Percentiles rank a stretch among this genome's conserved stretches.
Evolutionary conservation across 1,284 basidiomycete species (phyloP).

Genomic region (Microbotryum saponariae): DNA sequence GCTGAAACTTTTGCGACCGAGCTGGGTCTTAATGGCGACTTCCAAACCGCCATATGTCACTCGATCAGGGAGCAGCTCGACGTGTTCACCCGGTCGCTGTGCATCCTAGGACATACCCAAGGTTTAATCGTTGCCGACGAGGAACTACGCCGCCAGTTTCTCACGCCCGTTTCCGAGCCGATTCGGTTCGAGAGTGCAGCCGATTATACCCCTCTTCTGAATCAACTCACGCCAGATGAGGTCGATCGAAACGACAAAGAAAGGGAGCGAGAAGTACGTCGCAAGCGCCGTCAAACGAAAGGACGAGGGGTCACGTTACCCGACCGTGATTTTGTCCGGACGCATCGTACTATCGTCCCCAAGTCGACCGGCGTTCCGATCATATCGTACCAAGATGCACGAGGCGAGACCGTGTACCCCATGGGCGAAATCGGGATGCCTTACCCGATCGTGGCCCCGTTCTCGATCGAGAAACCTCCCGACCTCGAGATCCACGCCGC

Average conservation of each 20-base stretch:
- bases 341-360: conserved; percentile 60
- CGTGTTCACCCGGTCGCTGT: conserved; percentile 82
- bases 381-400: conserved; percentile 22
- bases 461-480: conserved; percentile 10
- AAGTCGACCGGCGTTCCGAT: conserved; percentile 52
- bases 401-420: conserved; percentile 30
- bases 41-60: conserved; percentile 92
- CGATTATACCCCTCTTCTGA: conserved; percentile 74
- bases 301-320: conserved; percentile 84
- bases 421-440: conserved; percentile 56
- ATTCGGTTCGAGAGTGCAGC: conserved; percentile 49
- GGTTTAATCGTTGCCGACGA: conserved; percentile 76
- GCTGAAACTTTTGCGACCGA: conserved; percentile 80
- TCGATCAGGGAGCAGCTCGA: conserved; percentile 93
- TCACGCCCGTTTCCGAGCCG: conserved; percentile 65
- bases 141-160: conserved; percentile 80
- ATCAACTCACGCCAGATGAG: conserved; percentile 80
- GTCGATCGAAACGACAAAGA: conserved; percentile 84
- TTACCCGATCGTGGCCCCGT: conserved; percentile 49
- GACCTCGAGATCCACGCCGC: conserved; percentile 8
- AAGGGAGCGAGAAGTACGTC: conserved; percentile 71
- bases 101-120: conserved; percentile 81
- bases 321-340: conserved; percentile 86
- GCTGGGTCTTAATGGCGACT: conserved; percentile 84
- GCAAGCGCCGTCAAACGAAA: conserved; percentile 75